A percentile compares a stretch with the other conserved stretches of the same genome.
These are phyloP conservation scores for Taiwanofungus camphoratus DNA, from an alignment of 1,284 basidiomycete species.

Conservation along the genomic window DNA sequence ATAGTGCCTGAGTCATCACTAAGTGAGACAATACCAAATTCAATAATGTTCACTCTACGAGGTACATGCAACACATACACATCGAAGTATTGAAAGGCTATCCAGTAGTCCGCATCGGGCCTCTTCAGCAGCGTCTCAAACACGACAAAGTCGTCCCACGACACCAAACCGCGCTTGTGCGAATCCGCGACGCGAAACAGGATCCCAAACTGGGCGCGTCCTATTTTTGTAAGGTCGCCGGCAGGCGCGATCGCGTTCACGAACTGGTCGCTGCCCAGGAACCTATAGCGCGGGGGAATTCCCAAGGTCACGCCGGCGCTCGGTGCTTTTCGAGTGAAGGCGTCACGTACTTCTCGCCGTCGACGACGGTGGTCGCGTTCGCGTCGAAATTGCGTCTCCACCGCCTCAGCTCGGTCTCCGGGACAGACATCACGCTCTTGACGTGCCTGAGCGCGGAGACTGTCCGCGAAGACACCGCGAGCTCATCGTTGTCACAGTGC, in stretches of 20 bases:
- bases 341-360: slow-evolving; percentile 74
- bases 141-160: slow-evolving; percentile 92
- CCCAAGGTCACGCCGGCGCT: background rate
- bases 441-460: slow-evolving; percentile 57
- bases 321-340: background rate
- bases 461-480: slow-evolving; percentile 30
- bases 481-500: slow-evolving; percentile 39
- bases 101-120: slow-evolving; percentile 92
- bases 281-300: slow-evolving; percentile 39
- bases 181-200: slow-evolving; percentile 89
- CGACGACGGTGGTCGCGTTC: slow-evolving; percentile 65
- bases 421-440: slow-evolving; percentile 62
- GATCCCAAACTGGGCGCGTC: slow-evolving; percentile 79
- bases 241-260: slow-evolving; percentile 89
- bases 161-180: slow-evolving; percentile 71
- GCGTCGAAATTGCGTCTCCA: slow-evolving; percentile 85
- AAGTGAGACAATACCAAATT: background rate
- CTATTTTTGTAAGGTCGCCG: slow-evolving; percentile 79
- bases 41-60: slow-evolving; percentile 1
- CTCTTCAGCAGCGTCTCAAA: slow-evolving; percentile 89
- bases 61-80: slow-evolving; percentile 52
- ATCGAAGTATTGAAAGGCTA: slow-evolving; percentile 95
- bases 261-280: slow-evolving; percentile 78
- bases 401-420: slow-evolving; percentile 77
- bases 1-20: slow-evolving; percentile 83